Evolutionary conservation across 306 rosid species (phyloP).

Genomic region (Castanea crenata): DNA sequence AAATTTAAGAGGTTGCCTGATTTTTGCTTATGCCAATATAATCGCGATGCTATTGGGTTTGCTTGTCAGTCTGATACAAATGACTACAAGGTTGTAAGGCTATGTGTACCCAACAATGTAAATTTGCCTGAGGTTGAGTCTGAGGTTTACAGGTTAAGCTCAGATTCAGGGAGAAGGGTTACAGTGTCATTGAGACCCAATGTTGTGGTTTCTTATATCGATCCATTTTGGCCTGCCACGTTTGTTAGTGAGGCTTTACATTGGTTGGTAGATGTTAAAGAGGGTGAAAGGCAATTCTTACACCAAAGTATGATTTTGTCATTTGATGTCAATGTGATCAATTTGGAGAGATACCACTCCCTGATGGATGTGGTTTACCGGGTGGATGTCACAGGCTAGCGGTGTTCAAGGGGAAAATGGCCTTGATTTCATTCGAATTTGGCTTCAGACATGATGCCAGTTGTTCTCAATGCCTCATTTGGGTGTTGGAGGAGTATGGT

Average conservation of each 20-base stretch:
- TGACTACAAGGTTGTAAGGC: not conserved
- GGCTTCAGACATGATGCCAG: not conserved
- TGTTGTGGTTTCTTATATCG: not conserved
- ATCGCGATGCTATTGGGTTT: not conserved
- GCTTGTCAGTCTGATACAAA: not conserved
- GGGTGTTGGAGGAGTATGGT: not conserved
- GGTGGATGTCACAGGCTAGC: not conserved
- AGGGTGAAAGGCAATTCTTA: too few species aligned
- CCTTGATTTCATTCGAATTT: not conserved
- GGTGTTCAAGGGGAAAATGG: not conserved
- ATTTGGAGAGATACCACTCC: not conserved
- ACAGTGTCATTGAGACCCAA: too few species aligned
- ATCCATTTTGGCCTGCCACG: not conserved
- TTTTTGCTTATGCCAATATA: not conserved
- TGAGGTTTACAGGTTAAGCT: not conserved
- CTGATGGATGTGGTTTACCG: not conserved
- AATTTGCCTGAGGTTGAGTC: not conserved
- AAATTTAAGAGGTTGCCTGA: not conserved
- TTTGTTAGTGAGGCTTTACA: not conserved
- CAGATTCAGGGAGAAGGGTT: not conserved
- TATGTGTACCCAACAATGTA: too few species aligned
- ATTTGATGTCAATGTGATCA: not conserved
- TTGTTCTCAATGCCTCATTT: not conserved
- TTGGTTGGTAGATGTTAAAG: not conserved
- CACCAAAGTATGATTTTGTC: not conserved